A percentile compares a stretch with the other conserved stretches of the same genome.
These are phyloP conservation scores for Flaveria sonorensis DNA, from an alignment of 129 eudicot genomes.

Conservation along the genomic window DNA sequence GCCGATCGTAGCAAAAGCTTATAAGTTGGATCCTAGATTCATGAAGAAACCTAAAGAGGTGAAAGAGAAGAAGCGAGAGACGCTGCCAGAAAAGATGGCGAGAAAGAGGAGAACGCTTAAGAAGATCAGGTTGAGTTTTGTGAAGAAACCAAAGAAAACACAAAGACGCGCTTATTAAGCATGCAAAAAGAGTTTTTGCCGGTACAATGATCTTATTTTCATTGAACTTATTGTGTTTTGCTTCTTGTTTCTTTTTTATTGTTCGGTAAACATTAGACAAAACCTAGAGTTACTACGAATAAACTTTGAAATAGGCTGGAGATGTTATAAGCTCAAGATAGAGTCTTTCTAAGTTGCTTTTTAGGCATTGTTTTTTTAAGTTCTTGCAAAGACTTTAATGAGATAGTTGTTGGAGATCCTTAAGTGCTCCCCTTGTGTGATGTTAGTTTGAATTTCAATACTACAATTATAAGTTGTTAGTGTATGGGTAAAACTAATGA, in stretches of 20 bases:
- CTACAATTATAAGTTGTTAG: no score
- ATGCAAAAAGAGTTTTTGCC: neutral
- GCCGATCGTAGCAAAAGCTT: constrained; percentile 54
- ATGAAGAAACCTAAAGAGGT: constrained; percentile 50
- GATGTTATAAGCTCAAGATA: no score
- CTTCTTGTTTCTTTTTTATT: constrained; percentile 17
- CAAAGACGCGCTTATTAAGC: constrained; percentile 60
- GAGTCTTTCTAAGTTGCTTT: no score
- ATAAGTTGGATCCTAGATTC: constrained; percentile 74
- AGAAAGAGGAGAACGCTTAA: constrained; percentile 74
- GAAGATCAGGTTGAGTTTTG: constrained; percentile 71
- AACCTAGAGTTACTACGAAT: neutral
- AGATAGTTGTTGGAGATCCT: no score
- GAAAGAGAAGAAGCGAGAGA: constrained; percentile 84
- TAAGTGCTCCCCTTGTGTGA: no score
- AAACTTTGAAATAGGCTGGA: constrained; percentile 7
- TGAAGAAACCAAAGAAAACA: constrained; percentile 77
- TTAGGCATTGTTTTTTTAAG: no score
- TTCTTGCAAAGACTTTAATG: no score
- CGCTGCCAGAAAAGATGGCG: constrained; percentile 94
- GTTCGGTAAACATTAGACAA: constrained; percentile 35
- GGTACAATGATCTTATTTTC: constrained; percentile 20
- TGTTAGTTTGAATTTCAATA: no score
- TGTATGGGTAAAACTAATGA: no score
- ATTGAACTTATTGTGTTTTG: constrained; percentile 25